Evolutionary conservation across 106 monocot species (phyloP), one percentile per base, ranked within the genome.

Genomic region (Agapanthus africanus): DNA sequence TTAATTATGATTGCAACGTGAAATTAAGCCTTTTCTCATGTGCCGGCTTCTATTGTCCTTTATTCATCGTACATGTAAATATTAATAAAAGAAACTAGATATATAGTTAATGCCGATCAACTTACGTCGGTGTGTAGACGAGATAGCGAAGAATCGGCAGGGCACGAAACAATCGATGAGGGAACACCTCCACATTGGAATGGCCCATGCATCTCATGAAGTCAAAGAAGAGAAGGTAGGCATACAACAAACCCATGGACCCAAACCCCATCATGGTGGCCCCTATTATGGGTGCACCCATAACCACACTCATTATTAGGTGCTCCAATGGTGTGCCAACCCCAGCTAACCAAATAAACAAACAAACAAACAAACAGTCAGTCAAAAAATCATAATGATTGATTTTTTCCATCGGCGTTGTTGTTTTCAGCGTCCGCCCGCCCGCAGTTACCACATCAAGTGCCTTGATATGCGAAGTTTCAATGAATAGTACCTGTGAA

Each of bases 101-200:
- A n/a, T n/a, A 42, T 42, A 42, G 15, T 15, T 8, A 42, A 42
- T 8, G 10, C 7, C 11, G 1, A 14, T 4, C 26, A 10, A 79
- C 95, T 82, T 84, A 97, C 95, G 88, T 82, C 4, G 95, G 95
- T 6, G 91, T 91, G 75, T 82, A 88, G 78, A 97, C 70, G 69
- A 97, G 75, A 78, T 88, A 91, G 68, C 77, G 79, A 65, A 97
- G 86, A 27, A 79, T 49, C 21, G 95, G 88, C 34, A 78, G 33
- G 26, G 83, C 46, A 37, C 77, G 37, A 66, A 86, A 97, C 35
- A 84, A 70, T 11, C 64, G 14, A 65, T 56, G 28, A 19, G 86
- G 74, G 69, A 84, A 74, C 25, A 84, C 66, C 73, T 84, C 84
- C 21, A 84, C 84, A 56, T 84, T 84, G 40, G 67, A 57, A 70